Conservation (phyloP, 495 filamentous ascomycete species). For the Entonaema liquescens region DNA sequence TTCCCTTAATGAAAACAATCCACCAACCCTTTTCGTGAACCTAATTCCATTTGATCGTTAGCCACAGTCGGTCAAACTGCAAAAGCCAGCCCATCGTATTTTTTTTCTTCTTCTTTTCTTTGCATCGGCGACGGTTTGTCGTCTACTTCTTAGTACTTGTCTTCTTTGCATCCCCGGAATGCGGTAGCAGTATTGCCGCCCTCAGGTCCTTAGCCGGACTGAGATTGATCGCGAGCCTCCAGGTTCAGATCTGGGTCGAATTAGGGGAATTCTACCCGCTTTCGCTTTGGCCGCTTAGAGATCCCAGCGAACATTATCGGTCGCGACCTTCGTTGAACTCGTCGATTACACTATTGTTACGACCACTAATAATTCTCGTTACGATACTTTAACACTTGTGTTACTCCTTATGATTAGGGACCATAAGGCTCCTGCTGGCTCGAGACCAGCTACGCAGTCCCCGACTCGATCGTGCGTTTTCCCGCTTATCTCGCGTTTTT, state of each 20-base stretch:
- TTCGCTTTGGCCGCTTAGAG: conserved; percentile 23
- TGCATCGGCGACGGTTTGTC: conserved; percentile 13
- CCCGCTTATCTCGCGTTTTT: conserved; percentile 17
- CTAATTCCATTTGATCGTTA: conserved; percentile 27
- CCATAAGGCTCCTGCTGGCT: conserved; percentile 62
- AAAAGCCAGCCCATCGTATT: conserved; percentile 21
- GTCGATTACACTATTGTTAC: conserved; percentile 23
- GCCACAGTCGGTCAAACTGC: conserved; percentile 40
- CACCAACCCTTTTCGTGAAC: conserved; percentile 40
- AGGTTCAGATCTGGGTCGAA: conserved; percentile 16
- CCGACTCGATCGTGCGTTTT: conserved; percentile 54
- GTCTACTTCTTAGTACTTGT: conserved; percentile 20
- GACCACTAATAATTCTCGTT: conserved; percentile 41
- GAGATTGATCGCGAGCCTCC: conserved; percentile 50
- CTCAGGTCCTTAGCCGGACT: conserved; percentile 66
- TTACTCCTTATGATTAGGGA: conserved; percentile 61
- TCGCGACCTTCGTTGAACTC: conserved; percentile 18
- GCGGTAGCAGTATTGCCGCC: conserved; percentile 58
- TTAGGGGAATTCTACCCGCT: conserved; percentile 11
- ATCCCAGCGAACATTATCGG: conserved; percentile 1
- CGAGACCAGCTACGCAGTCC: conserved; percentile 63
- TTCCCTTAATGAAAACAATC: conserved; percentile 44
- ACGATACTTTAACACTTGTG: conserved; percentile 32
- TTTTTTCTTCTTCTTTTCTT: conserved; percentile 16
- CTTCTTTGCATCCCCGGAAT: conserved; percentile 52